Base-by-base conservation (phyloP, 2,329 filamentous ascomycete genomes). In the Scedosporium aurantiacum region DNA sequence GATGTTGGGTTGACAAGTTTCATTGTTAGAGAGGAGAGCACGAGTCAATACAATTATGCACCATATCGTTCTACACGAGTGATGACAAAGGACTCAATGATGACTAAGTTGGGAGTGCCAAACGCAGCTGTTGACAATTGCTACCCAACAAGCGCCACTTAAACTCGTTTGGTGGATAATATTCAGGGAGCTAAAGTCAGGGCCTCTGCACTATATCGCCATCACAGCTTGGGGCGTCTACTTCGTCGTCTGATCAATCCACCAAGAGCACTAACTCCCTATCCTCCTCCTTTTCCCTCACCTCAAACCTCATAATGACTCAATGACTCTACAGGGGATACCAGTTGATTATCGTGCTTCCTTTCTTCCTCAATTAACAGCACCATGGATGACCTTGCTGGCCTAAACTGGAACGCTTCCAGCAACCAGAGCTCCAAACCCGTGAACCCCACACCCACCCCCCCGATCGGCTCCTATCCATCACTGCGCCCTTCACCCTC, bases 351-450 rank as follows among this genome's bases (percentile, higher is more conserved):
- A 14, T 56, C 23, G 2, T 25, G 3, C 5, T 54, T 32, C 10
- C 28, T 27, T 47, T 37, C 5, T 18, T 28, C 58, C 5, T 52
- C 10, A 58, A 10, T 43, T 52, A 55, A 43, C 60, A 75, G 40
- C 60, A 75, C 69, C 62, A 87, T 87, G 84, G 81, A 86, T 66
- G 83, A 87, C 72, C 79, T 86, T 57, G 79, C 80, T 57, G 78
- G 81, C 65, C 76, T 86, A 67, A 81, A 81, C 72, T 87, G 83
- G 83, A 81, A 80, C 58, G 68, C 71, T 63, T 67, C 70, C 65
- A 70, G 63, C 68, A 68, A 64, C 64, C 71, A 68, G 70, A 67
- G 62, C 64, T 70, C 72, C 64, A 79, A 80, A 70, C 67, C 73
- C 52, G 63, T 66, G 21, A 73, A 72, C 60, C 65, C 70, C 58